Conservation (phyloP, 257 asterid genomes). For the Solanum clarkiae region DNA sequence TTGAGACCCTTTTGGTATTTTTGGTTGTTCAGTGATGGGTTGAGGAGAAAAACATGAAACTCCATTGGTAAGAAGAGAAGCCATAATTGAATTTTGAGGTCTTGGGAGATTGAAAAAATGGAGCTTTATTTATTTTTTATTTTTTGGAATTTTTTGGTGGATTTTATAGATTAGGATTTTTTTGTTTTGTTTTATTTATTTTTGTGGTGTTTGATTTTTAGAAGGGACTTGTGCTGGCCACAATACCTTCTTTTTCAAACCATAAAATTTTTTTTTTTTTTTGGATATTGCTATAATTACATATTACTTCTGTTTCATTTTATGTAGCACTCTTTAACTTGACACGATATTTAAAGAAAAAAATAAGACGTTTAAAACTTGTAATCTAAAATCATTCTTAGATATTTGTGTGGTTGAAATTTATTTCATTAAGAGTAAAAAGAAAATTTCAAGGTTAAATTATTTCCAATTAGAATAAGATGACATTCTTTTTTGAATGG, state of each 20-base stretch:
- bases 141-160: background rate
- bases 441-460: no score
- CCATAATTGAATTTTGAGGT: conserved; percentile 21
- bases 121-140: background rate
- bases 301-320: no score
- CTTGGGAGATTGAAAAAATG: background rate
- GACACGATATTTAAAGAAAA: no score
- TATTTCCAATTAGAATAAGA: no score
- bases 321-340: no score
- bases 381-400: no score
- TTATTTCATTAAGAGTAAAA: no score
- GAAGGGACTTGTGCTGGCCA: conserved; percentile 32
- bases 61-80: conserved; percentile 66
- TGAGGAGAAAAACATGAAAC: conserved; percentile 42
- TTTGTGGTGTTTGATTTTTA: conserved; percentile 13
- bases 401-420: no score
- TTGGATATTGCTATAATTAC: background rate
- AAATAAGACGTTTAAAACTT: no score
- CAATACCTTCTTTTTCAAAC: conserved; percentile 20
- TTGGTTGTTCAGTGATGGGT: conserved; percentile 23
- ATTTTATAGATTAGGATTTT: background rate
- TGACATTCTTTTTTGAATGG: no score
- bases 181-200: background rate
- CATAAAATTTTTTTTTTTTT: background rate
- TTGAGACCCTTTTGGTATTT: conserved; percentile 13